phyloP scores from a whole-genome alignment of 1,139 yeast species.

The Pichia sp. region DNA sequence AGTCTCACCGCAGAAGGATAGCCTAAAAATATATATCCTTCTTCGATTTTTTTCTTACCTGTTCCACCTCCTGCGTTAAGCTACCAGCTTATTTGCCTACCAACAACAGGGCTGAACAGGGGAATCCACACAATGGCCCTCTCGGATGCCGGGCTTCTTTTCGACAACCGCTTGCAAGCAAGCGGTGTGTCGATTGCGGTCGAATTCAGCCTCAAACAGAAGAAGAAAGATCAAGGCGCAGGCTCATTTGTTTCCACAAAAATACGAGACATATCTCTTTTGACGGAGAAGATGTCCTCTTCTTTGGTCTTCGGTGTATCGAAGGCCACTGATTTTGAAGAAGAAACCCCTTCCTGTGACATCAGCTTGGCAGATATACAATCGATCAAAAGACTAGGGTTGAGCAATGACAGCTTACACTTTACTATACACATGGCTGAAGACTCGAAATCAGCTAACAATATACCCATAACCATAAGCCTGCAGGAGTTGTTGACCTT shows the following conservation, averaged over 20 bases:
- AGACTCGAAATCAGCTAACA: neutral
- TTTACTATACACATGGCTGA: neutral
- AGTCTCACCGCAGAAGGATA: neutral
- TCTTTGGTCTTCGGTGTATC: conserved; percentile 7
- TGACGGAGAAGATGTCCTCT: neutral
- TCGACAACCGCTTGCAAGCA: neutral
- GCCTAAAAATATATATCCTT: neutral
- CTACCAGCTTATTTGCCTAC: neutral
- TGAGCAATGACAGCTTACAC: conserved; percentile 8
- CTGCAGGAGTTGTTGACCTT: conserved; percentile 10
- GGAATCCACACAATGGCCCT: neutral
- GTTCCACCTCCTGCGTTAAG: neutral
- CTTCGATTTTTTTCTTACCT: neutral
- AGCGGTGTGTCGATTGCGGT: neutral
- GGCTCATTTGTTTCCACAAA: neutral
- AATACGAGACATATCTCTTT: neutral
- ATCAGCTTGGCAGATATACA: conserved; percentile 4
- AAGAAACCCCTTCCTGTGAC: neutral
- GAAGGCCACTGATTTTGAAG: neutral
- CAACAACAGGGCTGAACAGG: neutral
- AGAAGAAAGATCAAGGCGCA: neutral
- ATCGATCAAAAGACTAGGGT: conserved; percentile 9
- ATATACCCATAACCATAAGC: conserved; percentile 2
- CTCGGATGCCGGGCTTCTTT: neutral
- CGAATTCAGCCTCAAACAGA: neutral